A percentile compares a stretch with the other conserved stretches of the same genome.
These are phyloP conservation scores for Juglanconis sp. DNA, from an alignment of 2,329 filamentous ascomycete species.

Conservation along the genomic window DNA sequence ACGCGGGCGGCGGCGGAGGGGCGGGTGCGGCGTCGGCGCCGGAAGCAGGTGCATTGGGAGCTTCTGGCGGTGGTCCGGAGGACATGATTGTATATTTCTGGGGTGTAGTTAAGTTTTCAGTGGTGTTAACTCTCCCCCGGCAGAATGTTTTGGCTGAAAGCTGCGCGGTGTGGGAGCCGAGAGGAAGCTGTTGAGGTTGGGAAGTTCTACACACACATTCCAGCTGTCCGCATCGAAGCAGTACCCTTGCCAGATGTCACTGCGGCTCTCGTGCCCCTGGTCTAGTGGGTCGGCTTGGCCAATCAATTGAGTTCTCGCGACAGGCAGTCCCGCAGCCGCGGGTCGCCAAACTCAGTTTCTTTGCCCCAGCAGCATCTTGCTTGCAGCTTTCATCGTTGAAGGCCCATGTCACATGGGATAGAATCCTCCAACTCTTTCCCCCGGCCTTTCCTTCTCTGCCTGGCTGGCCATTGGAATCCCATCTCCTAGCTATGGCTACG, in stretches of 20 bases:
- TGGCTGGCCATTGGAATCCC: not conserved
- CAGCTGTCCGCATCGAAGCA: slow-evolving; percentile 17
- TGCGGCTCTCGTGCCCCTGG: slow-evolving; percentile 10
- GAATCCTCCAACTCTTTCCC: too few species aligned
- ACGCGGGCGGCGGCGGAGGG: slow-evolving; percentile 19
- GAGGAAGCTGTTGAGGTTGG: not conserved
- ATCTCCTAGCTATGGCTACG: slow-evolving; percentile 10
- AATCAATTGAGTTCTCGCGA: not conserved
- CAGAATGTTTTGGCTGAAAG: not conserved
- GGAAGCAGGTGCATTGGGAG: slow-evolving; percentile 25
- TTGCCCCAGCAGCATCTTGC: not conserved
- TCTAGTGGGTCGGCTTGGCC: slow-evolving; percentile 11
- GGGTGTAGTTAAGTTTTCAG: not conserved
- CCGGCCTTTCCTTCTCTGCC: too few species aligned
- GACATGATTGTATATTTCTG: slow-evolving; percentile 17
- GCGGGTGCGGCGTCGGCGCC: slow-evolving; percentile 25
- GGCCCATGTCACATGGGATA: too few species aligned
- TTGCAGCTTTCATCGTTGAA: too few species aligned
- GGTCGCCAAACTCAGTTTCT: not conserved
- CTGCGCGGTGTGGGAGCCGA: not conserved
- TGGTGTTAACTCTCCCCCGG: slow-evolving; percentile 10
- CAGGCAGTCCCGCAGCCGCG: not conserved
- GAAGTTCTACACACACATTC: slow-evolving; percentile 6
- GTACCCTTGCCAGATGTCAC: slow-evolving; percentile 12
- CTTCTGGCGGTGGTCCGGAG: slow-evolving; percentile 18